Percentiles rank a stretch among this genome's conserved stretches.
Evolutionary conservation across 371 early-diverging fungal genomes (phyloP).

Genomic region (Actinomortierella ambigua): DNA sequence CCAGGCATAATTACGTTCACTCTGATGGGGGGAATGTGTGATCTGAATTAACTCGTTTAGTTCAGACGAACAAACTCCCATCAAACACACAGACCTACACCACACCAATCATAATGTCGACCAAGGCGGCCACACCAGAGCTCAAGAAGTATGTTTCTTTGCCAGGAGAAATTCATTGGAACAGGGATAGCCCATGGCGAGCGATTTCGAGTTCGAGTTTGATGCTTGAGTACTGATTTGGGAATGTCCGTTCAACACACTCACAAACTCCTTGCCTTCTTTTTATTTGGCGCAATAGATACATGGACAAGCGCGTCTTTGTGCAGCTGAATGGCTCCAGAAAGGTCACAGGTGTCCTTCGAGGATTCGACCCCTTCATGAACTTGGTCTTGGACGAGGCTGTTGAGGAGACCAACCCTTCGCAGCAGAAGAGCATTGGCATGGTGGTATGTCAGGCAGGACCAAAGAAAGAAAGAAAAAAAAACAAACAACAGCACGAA

Average conservation of each 20-base stretch:
- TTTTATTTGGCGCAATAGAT: slow-evolving; percentile 55
- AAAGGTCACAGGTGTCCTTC: slow-evolving; percentile 90
- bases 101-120: slow-evolving; percentile 52
- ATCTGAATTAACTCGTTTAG: too few species aligned
- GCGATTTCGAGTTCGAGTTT: too few species aligned
- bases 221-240: not conserved
- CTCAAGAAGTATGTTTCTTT: slow-evolving; percentile 72
- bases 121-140: slow-evolving; percentile 81
- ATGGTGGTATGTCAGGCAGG: slow-evolving; percentile 75
- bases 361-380: slow-evolving; percentile 98
- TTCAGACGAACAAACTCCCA: too few species aligned
- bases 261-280: not conserved
- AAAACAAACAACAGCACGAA: too few species aligned
- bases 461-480: too few species aligned
- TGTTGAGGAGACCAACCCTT: slow-evolving; percentile 77
- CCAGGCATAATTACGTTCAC: too few species aligned
- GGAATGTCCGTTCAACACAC: not conserved
- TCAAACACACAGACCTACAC: slow-evolving; percentile 1
- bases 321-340: slow-evolving; percentile 93
- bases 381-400: slow-evolving; percentile 98
- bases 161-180: not conserved
- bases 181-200: too few species aligned
- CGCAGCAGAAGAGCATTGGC: slow-evolving; percentile 77
- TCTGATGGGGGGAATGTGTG: too few species aligned
- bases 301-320: slow-evolving; percentile 95